These are phyloP conservation scores for Dioscorea dumetorum DNA, from an alignment of 106 monocot genomes.

Conservation along the genomic window DNA sequence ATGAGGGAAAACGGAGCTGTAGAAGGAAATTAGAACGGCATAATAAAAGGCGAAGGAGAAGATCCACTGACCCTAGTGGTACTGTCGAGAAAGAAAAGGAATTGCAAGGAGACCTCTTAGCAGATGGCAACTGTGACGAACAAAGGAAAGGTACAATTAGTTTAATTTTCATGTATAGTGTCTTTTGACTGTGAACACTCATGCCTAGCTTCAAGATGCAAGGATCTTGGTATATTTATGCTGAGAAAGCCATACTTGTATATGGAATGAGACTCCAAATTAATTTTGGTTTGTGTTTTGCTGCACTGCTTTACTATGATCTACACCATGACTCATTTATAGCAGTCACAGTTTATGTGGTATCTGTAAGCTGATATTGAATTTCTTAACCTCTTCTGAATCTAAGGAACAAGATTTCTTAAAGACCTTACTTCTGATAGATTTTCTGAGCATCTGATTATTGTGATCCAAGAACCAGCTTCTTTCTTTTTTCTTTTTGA, in stretches of 20 bases:
- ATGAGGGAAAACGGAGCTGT: conserved; percentile 97
- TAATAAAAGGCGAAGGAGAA: conserved; percentile 83
- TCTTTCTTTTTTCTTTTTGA: too few species aligned
- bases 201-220: neutral
- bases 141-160: conserved; percentile 38
- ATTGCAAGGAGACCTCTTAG: conserved; percentile 11
- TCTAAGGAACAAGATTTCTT: too few species aligned
- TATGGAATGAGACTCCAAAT: neutral
- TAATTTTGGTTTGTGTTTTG: neutral
- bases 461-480: too few species aligned
- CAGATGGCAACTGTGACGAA: conserved; percentile 33
- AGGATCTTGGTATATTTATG: neutral
- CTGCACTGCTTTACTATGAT: neutral
- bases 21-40: conserved; percentile 91
- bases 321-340: neutral
- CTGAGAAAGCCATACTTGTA: neutral
- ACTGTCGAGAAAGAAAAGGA: conserved; percentile 34
- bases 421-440: too few species aligned
- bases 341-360: too few species aligned
- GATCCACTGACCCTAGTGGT: conserved; percentile 36
- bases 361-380: too few species aligned
- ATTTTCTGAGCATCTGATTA: too few species aligned
- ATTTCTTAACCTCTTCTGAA: too few species aligned
- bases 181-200: neutral
- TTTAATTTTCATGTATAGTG: too few species aligned